Base-by-base conservation (phyloP, 495 filamentous ascomycete genomes). In the Xylaria castorea region DNA sequence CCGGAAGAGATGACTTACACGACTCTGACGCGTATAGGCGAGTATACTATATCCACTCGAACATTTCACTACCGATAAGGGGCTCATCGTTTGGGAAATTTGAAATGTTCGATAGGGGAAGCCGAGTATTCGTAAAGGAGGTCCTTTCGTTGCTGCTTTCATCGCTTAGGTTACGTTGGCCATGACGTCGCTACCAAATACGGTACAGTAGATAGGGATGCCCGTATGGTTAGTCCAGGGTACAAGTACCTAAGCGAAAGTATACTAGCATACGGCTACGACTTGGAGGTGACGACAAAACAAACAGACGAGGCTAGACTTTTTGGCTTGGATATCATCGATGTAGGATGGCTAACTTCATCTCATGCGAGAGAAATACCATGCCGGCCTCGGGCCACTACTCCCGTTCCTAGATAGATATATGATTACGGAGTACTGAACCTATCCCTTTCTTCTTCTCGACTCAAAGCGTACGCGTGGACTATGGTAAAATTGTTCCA, bases 41-140 rank as follows among this genome's bases (percentile, higher is more conserved):
- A 42, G 27, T 58, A 58, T 32, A 18, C n/a, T 32, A 61, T 61
- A 61, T 61, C 58, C 58, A 61, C 58, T 38, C 9, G 34, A 38
- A 38, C 22, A 2, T 46, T 60, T n/a, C n/a, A n/a, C n/a, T 60
- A n/a, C 57, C 57, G 57, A n/a, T 36, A 60, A n/a, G 51, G 22
- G 8, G 8, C n/a, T 53, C 25, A 42, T 42, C 25, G 22, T 51
- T n/a, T 51, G 22, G 48, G 48, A 16, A 11, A 58, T 58, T 58
- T 58, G 27, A 58, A 61, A 61, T 61, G n/a, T 61, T 22, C 20
- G 32, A 61, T 61, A 61, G 58, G 58, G 58, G 34, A 61, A 16
- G n/a, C n/a, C n/a, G n/a, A n/a, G n/a, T n/a, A n/a, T n/a, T n/a
- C n/a, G n/a, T n/a, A n/a, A n/a, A n/a, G 18, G 22, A 7, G 58